A percentile compares a stretch with the other conserved stretches of the same genome.
phyloP scores from a whole-genome alignment of 768 basidiomycete genomes.

The Chiua virens region DNA sequence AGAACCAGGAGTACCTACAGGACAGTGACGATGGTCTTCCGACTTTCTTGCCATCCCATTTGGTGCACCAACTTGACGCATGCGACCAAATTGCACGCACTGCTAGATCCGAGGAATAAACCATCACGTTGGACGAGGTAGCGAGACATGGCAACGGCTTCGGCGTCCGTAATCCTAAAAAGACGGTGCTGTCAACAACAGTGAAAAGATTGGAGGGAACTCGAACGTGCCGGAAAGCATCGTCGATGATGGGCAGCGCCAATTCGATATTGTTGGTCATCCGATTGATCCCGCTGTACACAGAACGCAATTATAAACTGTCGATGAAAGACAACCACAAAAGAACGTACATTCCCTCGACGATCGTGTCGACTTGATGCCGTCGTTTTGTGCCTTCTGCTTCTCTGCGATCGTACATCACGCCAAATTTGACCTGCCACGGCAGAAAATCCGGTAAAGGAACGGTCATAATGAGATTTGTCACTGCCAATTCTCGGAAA shows the following conservation, averaged over 20 bases:
- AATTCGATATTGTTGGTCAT: slow-evolving; percentile 88
- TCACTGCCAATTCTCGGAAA: no score
- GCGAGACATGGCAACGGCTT: slow-evolving; percentile 95
- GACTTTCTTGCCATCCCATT: slow-evolving; percentile 65
- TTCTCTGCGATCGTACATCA: slow-evolving; percentile 94
- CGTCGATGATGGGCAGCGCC: slow-evolving; percentile 81
- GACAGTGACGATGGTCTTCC: slow-evolving; percentile 81
- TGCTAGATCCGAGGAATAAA: slow-evolving; percentile 92
- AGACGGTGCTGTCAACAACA: not conserved
- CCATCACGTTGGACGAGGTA: slow-evolving; percentile 91
- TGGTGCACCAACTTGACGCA: slow-evolving; percentile 77
- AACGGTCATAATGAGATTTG: no score
- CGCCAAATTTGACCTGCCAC: slow-evolving; percentile 77
- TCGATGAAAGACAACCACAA: slow-evolving; percentile 10
- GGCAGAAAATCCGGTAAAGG: not conserved
- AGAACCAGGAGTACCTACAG: slow-evolving; percentile 46
- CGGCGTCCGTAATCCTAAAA: slow-evolving; percentile 81
- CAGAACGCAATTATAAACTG: not conserved
- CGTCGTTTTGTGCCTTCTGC: slow-evolving; percentile 90
- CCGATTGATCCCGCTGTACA: slow-evolving; percentile 83
- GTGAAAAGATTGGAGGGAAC: no score
- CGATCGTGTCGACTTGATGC: slow-evolving; percentile 94
- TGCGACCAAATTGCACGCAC: slow-evolving; percentile 94
- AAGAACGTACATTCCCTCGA: slow-evolving; percentile 76
- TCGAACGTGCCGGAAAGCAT: slow-evolving; percentile 62